Conservation (phyloP, 2,329 filamentous ascomycete species). For the Pseudogymnoascus sp. region DNA sequence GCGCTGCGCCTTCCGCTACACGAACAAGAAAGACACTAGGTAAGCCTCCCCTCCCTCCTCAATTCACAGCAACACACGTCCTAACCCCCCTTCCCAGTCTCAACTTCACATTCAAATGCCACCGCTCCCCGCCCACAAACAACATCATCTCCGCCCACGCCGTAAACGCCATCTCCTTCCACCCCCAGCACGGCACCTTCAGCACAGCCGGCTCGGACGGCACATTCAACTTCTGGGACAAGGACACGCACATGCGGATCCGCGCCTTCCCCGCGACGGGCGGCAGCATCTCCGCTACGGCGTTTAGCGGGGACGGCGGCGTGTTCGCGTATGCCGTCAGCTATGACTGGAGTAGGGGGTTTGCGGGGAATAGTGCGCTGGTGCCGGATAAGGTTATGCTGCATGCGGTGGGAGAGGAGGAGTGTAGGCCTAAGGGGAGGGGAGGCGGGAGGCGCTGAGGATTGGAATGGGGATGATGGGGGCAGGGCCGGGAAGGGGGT, state of each 20-base stretch:
- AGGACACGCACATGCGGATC: slow-evolving; percentile 78
- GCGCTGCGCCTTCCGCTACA: slow-evolving; percentile 94
- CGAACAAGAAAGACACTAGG: slow-evolving; percentile 86
- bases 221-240: slow-evolving; percentile 96
- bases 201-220: slow-evolving; percentile 92
- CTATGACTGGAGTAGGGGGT: slow-evolving; percentile 99
- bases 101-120: slow-evolving; percentile 99
- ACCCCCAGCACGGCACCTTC: slow-evolving; percentile 95
- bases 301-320: slow-evolving; percentile 75
- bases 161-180: slow-evolving; percentile 96
- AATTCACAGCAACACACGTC: background rate
- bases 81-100: slow-evolving; percentile 39
- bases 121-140: slow-evolving; percentile 68
- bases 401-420: slow-evolving; percentile 60
- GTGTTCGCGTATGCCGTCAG: slow-evolving; percentile 89
- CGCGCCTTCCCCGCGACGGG: slow-evolving; percentile 81
- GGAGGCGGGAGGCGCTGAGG: slow-evolving; percentile 6
- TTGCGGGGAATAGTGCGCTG: slow-evolving; percentile 67
- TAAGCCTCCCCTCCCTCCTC: slow-evolving; percentile 32
- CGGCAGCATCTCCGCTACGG: slow-evolving; percentile 80
- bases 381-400: slow-evolving; percentile 77
- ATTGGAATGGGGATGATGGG: background rate
- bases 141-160: slow-evolving; percentile 84
- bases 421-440: slow-evolving; percentile 43
- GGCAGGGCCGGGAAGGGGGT: background rate